Percentiles rank a stretch among this genome's conserved stretches.
phyloP scores from a whole-genome alignment of 257 asterid genomes.

The Orobanche coerulescens region DNA sequence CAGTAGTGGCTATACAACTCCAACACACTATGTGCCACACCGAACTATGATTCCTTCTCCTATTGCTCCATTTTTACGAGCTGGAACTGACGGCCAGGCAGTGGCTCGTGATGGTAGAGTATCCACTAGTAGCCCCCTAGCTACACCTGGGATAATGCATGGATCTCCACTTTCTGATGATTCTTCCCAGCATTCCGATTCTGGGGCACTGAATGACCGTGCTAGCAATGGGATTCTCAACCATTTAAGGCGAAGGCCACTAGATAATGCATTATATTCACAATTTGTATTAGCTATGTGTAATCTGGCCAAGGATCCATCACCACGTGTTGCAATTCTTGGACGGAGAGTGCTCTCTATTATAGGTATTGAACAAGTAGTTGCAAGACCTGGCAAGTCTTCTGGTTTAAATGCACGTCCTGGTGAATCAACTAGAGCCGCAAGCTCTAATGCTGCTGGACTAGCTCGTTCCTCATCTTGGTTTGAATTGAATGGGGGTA shows the following conservation, averaged over 20 bases:
- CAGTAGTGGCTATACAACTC: slow-evolving; percentile 74
- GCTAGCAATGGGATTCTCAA: slow-evolving; percentile 64
- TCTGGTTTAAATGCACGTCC: slow-evolving; percentile 33
- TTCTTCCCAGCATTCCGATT: slow-evolving; percentile 91
- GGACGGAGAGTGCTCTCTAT: slow-evolving; percentile 80
- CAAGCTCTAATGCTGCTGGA: slow-evolving; percentile 61
- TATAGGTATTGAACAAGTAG: slow-evolving; percentile 94
- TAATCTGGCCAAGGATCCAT: slow-evolving; percentile 90
- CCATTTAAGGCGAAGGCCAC: slow-evolving; percentile 61
- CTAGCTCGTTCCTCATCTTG: slow-evolving; percentile 91
- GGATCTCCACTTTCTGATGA: slow-evolving; percentile 98
- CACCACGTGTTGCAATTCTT: slow-evolving; percentile 88
- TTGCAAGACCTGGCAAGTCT: slow-evolving; percentile 62
- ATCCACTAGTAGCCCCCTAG: slow-evolving; percentile 84
- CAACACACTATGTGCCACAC: slow-evolving; percentile 62
- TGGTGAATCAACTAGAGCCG: slow-evolving; percentile 41
- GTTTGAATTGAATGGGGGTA: slow-evolving; percentile 96
- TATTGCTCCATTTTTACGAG: slow-evolving; percentile 56
- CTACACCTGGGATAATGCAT: slow-evolving; percentile 76
- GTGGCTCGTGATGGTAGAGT: slow-evolving; percentile 73
- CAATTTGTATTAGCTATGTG: slow-evolving; percentile 86
- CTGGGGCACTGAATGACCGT: slow-evolving; percentile 61
- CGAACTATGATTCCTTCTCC: slow-evolving; percentile 67
- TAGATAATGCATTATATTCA: slow-evolving; percentile 77
- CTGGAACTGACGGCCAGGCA: slow-evolving; percentile 53